Evolutionary conservation across 495 filamentous ascomycete species (phyloP).

Genomic region (Xylaria acuta): DNA sequence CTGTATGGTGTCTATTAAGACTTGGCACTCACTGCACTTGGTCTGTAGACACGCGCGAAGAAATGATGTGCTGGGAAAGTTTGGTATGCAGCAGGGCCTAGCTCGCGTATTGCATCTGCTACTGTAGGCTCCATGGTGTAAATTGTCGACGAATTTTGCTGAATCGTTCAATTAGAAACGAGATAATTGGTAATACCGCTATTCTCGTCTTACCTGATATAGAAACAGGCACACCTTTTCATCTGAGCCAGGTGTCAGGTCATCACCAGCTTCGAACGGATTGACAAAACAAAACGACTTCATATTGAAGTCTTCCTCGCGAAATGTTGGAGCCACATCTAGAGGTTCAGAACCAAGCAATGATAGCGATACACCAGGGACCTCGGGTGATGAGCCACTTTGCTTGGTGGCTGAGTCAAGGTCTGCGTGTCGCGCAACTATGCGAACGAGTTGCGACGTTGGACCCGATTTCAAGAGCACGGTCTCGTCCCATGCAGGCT

Average conservation of each 20-base stretch:
- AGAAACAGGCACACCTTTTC: slow-evolving; percentile 51
- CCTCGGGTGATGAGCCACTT: slow-evolving; percentile 31
- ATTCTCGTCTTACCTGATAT: slow-evolving; percentile 47
- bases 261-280: slow-evolving; percentile 33
- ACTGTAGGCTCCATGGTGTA: slow-evolving; percentile 40
- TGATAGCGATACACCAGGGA: slow-evolving; percentile 28
- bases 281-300: slow-evolving; percentile 45
- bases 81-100: slow-evolving; percentile 48
- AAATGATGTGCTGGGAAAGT: slow-evolving; percentile 57
- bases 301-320: slow-evolving; percentile 46
- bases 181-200: background rate
- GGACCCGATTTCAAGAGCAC: slow-evolving; percentile 37
- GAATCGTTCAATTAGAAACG: background rate
- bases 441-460: slow-evolving; percentile 41
- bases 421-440: slow-evolving; percentile 47
- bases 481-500: slow-evolving; percentile 52
- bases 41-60: slow-evolving; percentile 55
- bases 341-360: slow-evolving; percentile 28
- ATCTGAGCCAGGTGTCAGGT: slow-evolving; percentile 12
- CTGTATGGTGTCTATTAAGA: background rate
- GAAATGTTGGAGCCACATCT: slow-evolving; percentile 37
- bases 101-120: slow-evolving; percentile 42
- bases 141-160: slow-evolving; percentile 40
- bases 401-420: slow-evolving; percentile 28
- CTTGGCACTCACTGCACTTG: slow-evolving; percentile 44